Evolutionary conservation across 2,329 filamentous ascomycete species (phyloP).

Genomic region (Xylariales sp.): DNA sequence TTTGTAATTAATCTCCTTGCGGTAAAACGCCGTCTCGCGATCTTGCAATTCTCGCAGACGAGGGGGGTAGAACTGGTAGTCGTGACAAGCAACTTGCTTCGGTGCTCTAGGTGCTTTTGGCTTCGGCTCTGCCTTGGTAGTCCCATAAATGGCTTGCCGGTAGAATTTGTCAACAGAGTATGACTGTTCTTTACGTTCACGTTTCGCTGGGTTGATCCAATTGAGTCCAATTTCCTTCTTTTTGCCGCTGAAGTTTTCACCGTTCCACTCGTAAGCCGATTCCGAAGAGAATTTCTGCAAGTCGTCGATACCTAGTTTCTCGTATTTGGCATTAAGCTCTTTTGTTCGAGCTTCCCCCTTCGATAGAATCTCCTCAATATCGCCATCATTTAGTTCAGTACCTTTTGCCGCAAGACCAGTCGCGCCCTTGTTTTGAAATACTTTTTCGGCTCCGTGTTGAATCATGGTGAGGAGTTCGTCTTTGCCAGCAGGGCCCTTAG

Average conservation of each 20-base stretch:
- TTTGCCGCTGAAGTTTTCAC: conserved; percentile 90
- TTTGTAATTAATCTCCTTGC: conserved; percentile 97
- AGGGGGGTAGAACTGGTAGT: conserved; percentile 96
- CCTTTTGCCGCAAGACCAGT: conserved; percentile 71
- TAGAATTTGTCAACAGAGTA: conserved; percentile 99
- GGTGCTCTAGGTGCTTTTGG: conserved; percentile 96
- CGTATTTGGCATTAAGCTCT: conserved; percentile 91
- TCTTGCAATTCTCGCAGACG: conserved; percentile 90
- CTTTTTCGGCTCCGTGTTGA: conserved; percentile 95
- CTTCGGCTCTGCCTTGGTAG: conserved; percentile 84
- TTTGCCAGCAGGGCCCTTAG: conserved; percentile 92
- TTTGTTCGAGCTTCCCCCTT: conserved; percentile 91
- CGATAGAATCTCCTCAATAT: conserved; percentile 88
- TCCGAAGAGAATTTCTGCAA: conserved; percentile 98
- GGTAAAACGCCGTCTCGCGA: conserved; percentile 93
- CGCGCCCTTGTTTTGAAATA: conserved; percentile 81
- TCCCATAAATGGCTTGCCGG: conserved; percentile 82
- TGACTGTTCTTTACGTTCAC: conserved; percentile 96
- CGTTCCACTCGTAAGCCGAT: conserved; percentile 99
- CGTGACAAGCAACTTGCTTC: conserved; percentile 90
- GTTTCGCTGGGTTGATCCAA: conserved; percentile 99
- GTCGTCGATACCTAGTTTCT: conserved; percentile 96
- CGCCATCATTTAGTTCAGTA: conserved; percentile 80
- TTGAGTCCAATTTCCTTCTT: conserved; percentile 93
- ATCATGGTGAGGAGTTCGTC: conserved; percentile 98